These are phyloP conservation scores for Fusarium sp. DNA, from an alignment of 2,329 filamentous ascomycete species.

Conservation along the genomic window DNA sequence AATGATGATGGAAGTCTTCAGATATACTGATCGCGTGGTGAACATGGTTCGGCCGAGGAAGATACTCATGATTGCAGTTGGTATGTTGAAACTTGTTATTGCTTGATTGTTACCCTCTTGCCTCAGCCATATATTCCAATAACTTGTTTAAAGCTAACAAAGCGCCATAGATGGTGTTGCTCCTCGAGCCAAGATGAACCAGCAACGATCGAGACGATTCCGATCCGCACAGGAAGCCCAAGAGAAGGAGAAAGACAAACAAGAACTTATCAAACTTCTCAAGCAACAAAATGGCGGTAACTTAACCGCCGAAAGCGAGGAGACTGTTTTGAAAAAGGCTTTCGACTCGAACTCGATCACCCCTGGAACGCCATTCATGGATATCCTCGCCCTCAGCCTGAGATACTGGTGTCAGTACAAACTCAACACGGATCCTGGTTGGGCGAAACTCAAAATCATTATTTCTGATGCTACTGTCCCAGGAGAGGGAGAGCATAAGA, in stretches of 20 bases:
- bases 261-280: conserved; percentile 86
- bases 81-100: conserved; percentile 62
- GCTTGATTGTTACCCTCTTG: not conserved
- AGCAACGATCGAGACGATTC: conserved; percentile 96
- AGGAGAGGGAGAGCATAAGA: conserved; percentile 98
- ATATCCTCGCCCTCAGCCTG: conserved; percentile 88
- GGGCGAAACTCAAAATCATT: conserved; percentile 96
- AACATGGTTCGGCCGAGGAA: conserved; percentile 99
- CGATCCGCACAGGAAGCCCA: conserved; percentile 93
- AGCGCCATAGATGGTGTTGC: conserved; percentile 83
- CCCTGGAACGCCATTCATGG: conserved; percentile 98
- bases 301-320: conserved; percentile 70
- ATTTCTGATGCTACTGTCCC: conserved; percentile 98
- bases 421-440: conserved; percentile 94
- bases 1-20: conserved; percentile 99
- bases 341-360: conserved; percentile 93
- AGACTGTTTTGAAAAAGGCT: conserved; percentile 81
- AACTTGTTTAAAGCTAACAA: conserved; percentile 44
- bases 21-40: conserved; percentile 97
- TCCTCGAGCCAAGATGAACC: conserved; percentile 99
- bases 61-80: conserved; percentile 96
- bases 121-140: not conserved
- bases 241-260: conserved; percentile 92
- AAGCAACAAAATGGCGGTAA: conserved; percentile 80
- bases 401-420: conserved; percentile 99